Evolutionary conservation across 768 basidiomycete genomes (phyloP).

Genomic region (Suillus ampliporus): DNA sequence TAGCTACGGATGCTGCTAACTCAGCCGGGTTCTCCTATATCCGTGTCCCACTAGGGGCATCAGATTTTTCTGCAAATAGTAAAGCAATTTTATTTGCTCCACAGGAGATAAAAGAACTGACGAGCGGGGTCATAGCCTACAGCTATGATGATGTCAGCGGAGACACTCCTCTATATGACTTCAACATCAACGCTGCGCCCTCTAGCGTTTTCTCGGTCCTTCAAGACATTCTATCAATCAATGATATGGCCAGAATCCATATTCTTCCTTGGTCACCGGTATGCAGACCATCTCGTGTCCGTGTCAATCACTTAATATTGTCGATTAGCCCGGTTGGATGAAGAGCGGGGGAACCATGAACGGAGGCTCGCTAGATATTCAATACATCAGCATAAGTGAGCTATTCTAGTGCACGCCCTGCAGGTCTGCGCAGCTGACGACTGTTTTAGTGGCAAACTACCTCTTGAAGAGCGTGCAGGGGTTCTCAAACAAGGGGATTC

Average conservation of each 20-base stretch:
- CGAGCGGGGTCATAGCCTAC: slow-evolving; percentile 48
- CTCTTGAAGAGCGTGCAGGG: slow-evolving; percentile 76
- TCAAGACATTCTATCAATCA: slow-evolving; percentile 65
- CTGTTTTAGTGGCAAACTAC: slow-evolving; percentile 65
- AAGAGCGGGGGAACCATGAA: slow-evolving; percentile 70
- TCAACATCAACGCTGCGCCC: slow-evolving; percentile 63
- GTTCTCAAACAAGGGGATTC: slow-evolving; percentile 63
- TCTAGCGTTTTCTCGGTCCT: slow-evolving; percentile 68
- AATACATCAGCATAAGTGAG: slow-evolving; percentile 56
- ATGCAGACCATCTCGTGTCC: slow-evolving; percentile 24
- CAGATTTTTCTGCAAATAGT: slow-evolving; percentile 72
- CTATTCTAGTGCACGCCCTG: neutral
- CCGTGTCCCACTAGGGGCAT: slow-evolving; percentile 72
- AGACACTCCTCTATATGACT: slow-evolving; percentile 61
- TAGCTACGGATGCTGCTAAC: slow-evolving; percentile 61
- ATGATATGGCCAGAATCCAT: slow-evolving; percentile 57
- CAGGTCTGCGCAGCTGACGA: slow-evolving; percentile 8
- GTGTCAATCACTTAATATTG: neutral
- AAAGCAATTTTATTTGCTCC: slow-evolving; percentile 18
- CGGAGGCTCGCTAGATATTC: slow-evolving; percentile 62
- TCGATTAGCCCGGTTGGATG: slow-evolving; percentile 76
- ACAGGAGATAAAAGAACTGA: slow-evolving; percentile 1
- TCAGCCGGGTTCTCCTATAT: slow-evolving; percentile 74
- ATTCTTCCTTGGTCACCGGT: slow-evolving; percentile 80
- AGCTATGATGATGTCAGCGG: slow-evolving; percentile 67